A percentile compares a stretch with the other conserved stretches of the same genome.
phyloP scores from a whole-genome alignment of 306 rosid genomes.

The Ochetophila trinervis region DNA sequence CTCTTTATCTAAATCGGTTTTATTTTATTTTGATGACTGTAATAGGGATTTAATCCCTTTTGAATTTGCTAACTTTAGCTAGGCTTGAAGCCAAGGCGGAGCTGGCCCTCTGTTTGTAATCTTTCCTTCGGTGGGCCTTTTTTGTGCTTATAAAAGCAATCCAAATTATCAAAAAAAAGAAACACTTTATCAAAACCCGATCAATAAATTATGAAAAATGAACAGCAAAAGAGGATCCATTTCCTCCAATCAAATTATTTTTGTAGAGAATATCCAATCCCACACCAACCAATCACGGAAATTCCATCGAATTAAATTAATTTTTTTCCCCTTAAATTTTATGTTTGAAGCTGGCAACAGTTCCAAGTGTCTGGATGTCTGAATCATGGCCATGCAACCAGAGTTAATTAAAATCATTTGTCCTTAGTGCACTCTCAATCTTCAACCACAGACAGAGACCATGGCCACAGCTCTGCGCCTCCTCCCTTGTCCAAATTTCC shows the following conservation, averaged over 20 bases:
- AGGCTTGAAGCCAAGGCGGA: too few relatives aligned
- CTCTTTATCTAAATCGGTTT: too few relatives aligned
- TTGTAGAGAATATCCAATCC: not conserved
- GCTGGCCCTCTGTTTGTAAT: too few relatives aligned
- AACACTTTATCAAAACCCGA: too few relatives aligned
- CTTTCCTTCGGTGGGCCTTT: too few relatives aligned
- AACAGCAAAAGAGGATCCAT: not conserved
- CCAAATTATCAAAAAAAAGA: too few relatives aligned
- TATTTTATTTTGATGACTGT: too few relatives aligned
- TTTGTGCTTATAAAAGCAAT: too few relatives aligned
- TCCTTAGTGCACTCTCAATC: too few relatives aligned
- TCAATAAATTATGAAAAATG: not conserved
- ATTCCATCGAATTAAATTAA: slow-evolving; percentile 3
- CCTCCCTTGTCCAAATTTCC: slow-evolving; percentile 31
- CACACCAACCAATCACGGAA: not conserved
- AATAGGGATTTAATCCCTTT: too few relatives aligned
- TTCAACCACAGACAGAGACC: not conserved
- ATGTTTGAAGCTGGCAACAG: not conserved
- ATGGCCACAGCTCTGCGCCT: slow-evolving; percentile 60
- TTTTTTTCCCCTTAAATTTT: not conserved
- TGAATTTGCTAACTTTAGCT: too few relatives aligned
- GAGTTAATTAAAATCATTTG: not conserved
- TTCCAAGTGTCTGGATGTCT: not conserved
- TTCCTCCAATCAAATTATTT: slow-evolving; percentile 9
- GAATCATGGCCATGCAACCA: not conserved